Conservation (phyloP, 495 filamentous ascomycete species). For the Penicillium egyptiacum region DNA sequence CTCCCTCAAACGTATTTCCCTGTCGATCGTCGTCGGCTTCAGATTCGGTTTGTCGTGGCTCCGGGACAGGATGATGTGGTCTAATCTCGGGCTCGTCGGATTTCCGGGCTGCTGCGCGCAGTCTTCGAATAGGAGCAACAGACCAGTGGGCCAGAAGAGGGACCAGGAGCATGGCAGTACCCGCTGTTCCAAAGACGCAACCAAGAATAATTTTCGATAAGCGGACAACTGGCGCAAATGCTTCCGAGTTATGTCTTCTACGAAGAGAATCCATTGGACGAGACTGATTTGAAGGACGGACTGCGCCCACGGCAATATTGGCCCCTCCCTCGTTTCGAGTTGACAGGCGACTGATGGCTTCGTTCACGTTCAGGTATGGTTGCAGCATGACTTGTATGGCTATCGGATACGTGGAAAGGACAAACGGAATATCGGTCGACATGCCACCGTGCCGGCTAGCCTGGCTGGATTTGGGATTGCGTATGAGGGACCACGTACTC, state of each 20-base stretch:
- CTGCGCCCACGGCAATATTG: conserved; percentile 69
- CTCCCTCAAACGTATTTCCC: conserved; percentile 19
- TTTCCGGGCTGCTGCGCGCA: conserved; percentile 75
- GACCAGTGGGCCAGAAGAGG: conserved; percentile 77
- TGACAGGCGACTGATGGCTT: conserved; percentile 62
- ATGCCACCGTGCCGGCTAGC: conserved; percentile 49
- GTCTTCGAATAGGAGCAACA: conserved; percentile 73
- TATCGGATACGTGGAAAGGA: conserved; percentile 55
- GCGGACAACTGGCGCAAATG: conserved; percentile 68
- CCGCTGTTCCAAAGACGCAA: conserved; percentile 81
- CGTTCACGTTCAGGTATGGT: conserved; percentile 49
- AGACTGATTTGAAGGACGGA: conserved; percentile 60
- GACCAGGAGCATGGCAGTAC: conserved; percentile 63
- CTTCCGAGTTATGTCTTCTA: conserved; percentile 74
- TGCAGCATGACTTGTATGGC: conserved; percentile 53
- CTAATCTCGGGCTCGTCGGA: conserved; percentile 59
- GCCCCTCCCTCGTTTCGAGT: conserved; percentile 67
- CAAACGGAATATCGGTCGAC: conserved; percentile 53
- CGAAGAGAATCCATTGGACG: conserved; percentile 76
- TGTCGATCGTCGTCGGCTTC: background rate
- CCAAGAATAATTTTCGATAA: conserved; percentile 75
- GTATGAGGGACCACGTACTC: conserved; percentile 39
- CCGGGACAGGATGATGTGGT: conserved; percentile 27
- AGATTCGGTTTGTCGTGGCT: background rate
- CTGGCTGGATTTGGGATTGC: conserved; percentile 17